Base-by-base conservation (phyloP, 805 yeast genomes). In the Blastobotrys attinorum region DNA sequence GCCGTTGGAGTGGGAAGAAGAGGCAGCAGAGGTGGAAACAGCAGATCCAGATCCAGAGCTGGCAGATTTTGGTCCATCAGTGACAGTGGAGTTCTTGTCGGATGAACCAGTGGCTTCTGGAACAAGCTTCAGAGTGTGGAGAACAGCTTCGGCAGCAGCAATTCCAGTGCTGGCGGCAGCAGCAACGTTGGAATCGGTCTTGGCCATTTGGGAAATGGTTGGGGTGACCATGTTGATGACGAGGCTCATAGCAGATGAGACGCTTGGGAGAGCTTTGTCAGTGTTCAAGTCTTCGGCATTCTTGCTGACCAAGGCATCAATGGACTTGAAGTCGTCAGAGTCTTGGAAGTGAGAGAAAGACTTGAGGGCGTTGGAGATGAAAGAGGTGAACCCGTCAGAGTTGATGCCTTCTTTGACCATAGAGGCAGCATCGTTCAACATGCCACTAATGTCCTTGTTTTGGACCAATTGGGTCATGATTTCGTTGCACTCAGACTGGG, bases 1-100 rank as follows among this genome's bases (percentile, higher is more conserved):
- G 7, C 18, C 18, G n/a, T 31, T 31, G 31, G 11, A 10, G 31
- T 13, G 10, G 31, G 31, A 10, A 6, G n/a, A n/a, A 10, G 35
- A 31, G n/a, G 35, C n/a, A 13, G 35, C 7, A 13, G 16, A 10
- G 35, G 35, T 7, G 7, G n/a, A 7, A 7, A 6, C n/a, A 7
- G n/a, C 35, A 6, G 35, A 31, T 7, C 17, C 15, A 16, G 17
- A n/a, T 16, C 18, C 18, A 38, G 31, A 7, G 13, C 47, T 46
- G 13, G 21, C 15, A 16, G 17, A 18, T 11, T 25, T 25, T 8
- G 29, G 29, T 25, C 29, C 29, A 25, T 7, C 29, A 11, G 29
- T 25, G 10, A 25, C 11, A 25, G 29, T 25, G 11, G 29, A 8
- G 29, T 8, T 11, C 7, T 7, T 11, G 11, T 7, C 29, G 7